Percentiles rank a stretch among this genome's conserved stretches.
Evolutionary conservation across 768 basidiomycete species (phyloP).

Genomic region (Calocera cornea): DNA sequence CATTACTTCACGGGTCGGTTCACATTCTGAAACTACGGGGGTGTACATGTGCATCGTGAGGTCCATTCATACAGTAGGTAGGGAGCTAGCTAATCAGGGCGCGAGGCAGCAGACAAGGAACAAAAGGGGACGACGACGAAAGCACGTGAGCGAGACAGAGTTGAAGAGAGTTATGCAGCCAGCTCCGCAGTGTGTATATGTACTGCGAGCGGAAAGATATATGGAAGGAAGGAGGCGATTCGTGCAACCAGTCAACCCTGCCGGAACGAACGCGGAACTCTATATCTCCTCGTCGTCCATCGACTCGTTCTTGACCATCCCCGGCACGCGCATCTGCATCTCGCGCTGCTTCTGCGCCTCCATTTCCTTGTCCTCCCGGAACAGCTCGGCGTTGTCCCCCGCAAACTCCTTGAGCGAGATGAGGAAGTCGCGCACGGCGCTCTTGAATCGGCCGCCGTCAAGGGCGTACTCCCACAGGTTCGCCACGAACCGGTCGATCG

Average conservation of each 20-base stretch:
- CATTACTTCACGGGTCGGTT: no score
- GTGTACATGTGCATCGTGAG: not conserved
- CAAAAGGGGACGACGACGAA: not conserved
- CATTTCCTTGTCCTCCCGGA: constrained; percentile 84
- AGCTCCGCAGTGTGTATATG: not conserved
- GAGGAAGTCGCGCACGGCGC: constrained; percentile 90
- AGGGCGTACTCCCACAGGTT: constrained; percentile 27
- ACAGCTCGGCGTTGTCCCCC: constrained; percentile 83
- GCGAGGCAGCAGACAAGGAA: not conserved
- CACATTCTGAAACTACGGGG: not conserved
- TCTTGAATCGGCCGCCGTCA: constrained; percentile 47
- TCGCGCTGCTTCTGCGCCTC: constrained; percentile 77
- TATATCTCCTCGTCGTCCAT: constrained; percentile 71
- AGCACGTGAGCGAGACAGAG: not conserved
- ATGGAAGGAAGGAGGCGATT: no score
- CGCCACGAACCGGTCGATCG: constrained; percentile 29
- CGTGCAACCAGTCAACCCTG: not conserved
- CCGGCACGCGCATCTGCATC: constrained; percentile 87
- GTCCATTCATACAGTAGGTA: constrained; percentile 4
- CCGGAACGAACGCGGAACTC: not conserved
- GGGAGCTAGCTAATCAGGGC: not conserved
- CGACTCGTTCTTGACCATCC: constrained; percentile 92
- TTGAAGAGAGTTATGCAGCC: not conserved
- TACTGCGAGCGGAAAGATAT: not conserved
- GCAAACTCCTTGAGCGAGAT: constrained; percentile 97